Percentiles rank a stretch among this genome's conserved stretches.
These are phyloP conservation scores for Erodium trifolium DNA, from an alignment of 441 rosid species.

Conservation along the genomic window DNA sequence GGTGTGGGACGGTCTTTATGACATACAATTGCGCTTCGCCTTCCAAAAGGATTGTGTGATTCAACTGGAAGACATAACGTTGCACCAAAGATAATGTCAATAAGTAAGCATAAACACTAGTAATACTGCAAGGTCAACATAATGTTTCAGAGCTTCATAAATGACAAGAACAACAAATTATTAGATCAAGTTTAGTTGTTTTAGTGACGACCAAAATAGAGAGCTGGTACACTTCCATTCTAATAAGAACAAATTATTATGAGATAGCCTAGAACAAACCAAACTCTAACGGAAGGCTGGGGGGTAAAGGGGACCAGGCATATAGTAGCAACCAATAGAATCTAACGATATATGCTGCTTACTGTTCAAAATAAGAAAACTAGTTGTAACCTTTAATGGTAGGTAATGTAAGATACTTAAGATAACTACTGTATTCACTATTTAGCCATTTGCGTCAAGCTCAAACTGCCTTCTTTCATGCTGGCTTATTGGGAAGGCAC, in stretches of 20 bases:
- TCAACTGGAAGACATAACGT: constrained; percentile 43
- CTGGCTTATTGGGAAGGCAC: no score
- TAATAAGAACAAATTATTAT: background rate
- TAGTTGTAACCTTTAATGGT: background rate
- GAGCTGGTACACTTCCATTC: background rate
- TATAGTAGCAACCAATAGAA: background rate
- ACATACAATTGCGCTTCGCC: constrained; percentile 61
- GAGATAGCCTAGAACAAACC: background rate
- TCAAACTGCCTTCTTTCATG: no score
- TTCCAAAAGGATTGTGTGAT: constrained; percentile 77
- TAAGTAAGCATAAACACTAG: constrained; percentile 6
- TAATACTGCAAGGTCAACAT: constrained; percentile 7
- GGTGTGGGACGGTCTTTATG: constrained; percentile 59
- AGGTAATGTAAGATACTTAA: background rate
- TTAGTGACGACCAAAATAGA: background rate
- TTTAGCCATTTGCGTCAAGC: background rate
- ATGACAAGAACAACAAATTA: no score
- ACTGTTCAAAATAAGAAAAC: background rate
- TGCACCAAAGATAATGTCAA: constrained; percentile 15
- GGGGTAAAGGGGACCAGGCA: constrained; percentile 2
- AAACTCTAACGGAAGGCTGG: background rate
- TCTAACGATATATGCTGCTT: background rate
- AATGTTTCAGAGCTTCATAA: constrained; percentile 5
- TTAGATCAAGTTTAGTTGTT: no score
- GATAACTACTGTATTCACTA: background rate